Base-by-base conservation (phyloP, 139 green algal species). In the Coelastrella sp. region DNA sequence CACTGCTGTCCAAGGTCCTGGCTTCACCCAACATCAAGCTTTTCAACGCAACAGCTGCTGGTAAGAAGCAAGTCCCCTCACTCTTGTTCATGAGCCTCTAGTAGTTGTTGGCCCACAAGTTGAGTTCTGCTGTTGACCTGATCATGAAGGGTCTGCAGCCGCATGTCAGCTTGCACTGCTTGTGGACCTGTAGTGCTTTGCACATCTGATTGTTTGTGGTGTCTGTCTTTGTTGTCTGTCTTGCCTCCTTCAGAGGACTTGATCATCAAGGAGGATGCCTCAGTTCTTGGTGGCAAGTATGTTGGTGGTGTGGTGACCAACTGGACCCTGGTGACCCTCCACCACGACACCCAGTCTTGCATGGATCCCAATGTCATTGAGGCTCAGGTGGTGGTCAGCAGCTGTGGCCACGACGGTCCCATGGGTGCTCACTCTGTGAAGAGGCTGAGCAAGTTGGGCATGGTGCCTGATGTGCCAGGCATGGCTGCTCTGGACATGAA, bases 401-500 rank as follows among this genome's bases (percentile, higher is more conserved):
- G 95, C 19, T 98, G 96, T 75, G 98, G 98, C 72, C 98, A 99
- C 90, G 98, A 99, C 90, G 98, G 98, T 66, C 98, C 98, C 90
- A 98, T 99, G 93, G 98, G 98, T 75, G 98, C 98, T 35, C 88
- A 91, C 88, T 87, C 76, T 63, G 97, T 99, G 15, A 99, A 99
- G 95, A 93, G 98, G 75, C 93, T 99, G 87, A 93, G 95, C 8
- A 92, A 91, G 79, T 89, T 99, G 84, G 98, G 98, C 89, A 97
- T 99, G 95, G 92, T 99, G 20, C 91, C 93, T 65, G 87, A 92
- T 25, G 59, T 95, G 14, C 96, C 95, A 20, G 98, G 98, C 87
- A 99, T 99, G 98, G 95, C 93, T 27, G 98, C 98, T 24, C 94
- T 99, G 89, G 98, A 99, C 96, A 99, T 99, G 98, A 99, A 99